Percentiles rank a stretch among this genome's conserved stretches.
phyloP scores from a whole-genome alignment of 1,284 basidiomycete species.

The Leccinum colubrinum region DNA sequence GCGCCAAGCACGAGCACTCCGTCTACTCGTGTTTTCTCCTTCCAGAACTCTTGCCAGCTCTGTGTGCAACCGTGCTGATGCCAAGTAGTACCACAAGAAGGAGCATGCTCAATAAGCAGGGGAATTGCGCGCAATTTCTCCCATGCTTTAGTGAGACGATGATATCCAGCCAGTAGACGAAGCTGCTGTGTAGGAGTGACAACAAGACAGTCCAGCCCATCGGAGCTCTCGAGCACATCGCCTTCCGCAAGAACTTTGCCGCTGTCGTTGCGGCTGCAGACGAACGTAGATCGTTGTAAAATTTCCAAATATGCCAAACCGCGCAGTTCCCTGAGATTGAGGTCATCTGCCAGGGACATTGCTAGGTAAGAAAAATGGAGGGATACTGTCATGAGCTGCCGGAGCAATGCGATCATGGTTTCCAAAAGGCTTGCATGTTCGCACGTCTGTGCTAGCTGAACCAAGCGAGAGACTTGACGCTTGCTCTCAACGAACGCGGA shows the following conservation, averaged over 20 bases:
- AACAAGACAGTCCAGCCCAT: conserved; percentile 42
- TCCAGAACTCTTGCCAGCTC: conserved; percentile 68
- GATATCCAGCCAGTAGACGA: conserved; percentile 62
- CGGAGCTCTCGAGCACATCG: conserved; percentile 31
- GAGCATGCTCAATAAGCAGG: conserved; percentile 56
- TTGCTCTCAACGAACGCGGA: conserved; percentile 35
- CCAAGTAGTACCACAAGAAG: conserved; percentile 62
- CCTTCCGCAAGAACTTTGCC: conserved; percentile 24
- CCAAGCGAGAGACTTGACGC: conserved; percentile 52
- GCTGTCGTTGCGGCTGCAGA: conserved; percentile 27
- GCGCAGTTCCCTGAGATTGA: conserved; percentile 51
- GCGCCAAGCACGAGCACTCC: conserved; percentile 51
- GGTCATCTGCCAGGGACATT: conserved; percentile 66
- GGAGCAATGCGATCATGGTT: conserved; percentile 55
- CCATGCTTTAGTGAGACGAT: conserved; percentile 62
- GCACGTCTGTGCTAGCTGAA: conserved; percentile 64
- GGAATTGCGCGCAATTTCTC: conserved; percentile 54
- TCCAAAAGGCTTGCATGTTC: conserved; percentile 53
- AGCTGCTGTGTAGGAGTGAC: conserved; percentile 56
- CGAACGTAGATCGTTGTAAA: conserved; percentile 56
- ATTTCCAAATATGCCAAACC: conserved; percentile 69
- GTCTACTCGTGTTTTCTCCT: conserved; percentile 62
- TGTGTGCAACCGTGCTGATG: conserved; percentile 65
- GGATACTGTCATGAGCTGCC: conserved; percentile 54
- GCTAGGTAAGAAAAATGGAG: conserved; percentile 65